These are phyloP conservation scores for Musa acuminata DNA, from an alignment of 176 grass and related monocot species.

Conservation along the genomic window DNA sequence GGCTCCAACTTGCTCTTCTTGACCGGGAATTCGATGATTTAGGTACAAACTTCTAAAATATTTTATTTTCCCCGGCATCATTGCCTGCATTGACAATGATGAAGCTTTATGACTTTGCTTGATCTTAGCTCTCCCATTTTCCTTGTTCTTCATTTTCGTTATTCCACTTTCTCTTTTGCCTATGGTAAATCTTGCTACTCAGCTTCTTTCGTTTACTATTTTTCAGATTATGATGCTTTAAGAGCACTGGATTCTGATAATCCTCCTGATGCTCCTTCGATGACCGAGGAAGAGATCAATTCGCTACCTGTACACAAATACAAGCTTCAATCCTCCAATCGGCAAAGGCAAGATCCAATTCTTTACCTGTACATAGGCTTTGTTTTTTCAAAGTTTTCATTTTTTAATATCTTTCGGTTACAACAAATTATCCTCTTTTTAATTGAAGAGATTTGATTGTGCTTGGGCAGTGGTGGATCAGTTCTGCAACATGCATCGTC, in stretches of 20 bases:
- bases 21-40: slow-evolving; percentile 97
- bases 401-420: not conserved
- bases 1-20: slow-evolving; percentile 84
- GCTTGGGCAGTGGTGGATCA: slow-evolving; percentile 42
- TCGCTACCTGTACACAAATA: slow-evolving; percentile 84
- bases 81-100: slow-evolving; percentile 4
- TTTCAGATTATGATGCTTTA: slow-evolving; percentile 86
- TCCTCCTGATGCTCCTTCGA: slow-evolving; percentile 58
- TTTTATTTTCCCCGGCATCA: not conserved
- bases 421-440: not conserved
- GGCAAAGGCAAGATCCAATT: slow-evolving; percentile 47
- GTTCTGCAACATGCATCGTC: slow-evolving; percentile 26
- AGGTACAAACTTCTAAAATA: slow-evolving; percentile 29
- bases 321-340: slow-evolving; percentile 42
- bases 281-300: slow-evolving; percentile 99
- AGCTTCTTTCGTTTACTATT: not conserved
- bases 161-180: not conserved
- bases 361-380: not conserved
- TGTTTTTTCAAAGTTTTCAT: not conserved
- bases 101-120: not conserved
- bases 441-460: not conserved
- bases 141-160: not conserved
- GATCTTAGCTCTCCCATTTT: not conserved
- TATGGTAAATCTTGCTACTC: not conserved
- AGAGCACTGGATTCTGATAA: slow-evolving; percentile 79